A percentile compares a stretch with the other conserved stretches of the same genome.
phyloP scores from a whole-genome alignment of 2,329 filamentous ascomycete species.

The Aureobasidium sp. region DNA sequence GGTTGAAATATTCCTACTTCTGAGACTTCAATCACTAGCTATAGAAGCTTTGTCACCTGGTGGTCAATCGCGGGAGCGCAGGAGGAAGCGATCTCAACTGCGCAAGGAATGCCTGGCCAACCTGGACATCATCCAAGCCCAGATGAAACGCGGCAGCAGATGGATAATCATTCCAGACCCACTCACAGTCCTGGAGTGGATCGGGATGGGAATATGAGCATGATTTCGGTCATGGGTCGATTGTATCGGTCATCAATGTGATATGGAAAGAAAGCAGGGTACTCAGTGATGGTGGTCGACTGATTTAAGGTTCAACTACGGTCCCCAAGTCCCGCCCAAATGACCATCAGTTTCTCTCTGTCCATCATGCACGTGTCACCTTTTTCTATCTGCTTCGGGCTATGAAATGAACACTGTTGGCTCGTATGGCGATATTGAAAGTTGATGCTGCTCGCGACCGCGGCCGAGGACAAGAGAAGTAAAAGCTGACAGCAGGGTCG shows the following conservation, averaged over 20 bases:
- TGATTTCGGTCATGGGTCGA: not conserved
- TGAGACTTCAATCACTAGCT: not conserved
- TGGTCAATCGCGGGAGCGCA: not conserved
- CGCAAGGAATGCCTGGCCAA: not conserved
- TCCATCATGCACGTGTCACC: not conserved
- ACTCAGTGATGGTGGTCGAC: not conserved
- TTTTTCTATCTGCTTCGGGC: too few relatives aligned
- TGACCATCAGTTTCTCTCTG: not conserved
- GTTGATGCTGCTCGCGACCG: not conserved
- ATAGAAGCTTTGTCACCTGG: not conserved
- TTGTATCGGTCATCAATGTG: not conserved
- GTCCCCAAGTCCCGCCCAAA: not conserved
- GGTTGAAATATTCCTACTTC: not conserved
- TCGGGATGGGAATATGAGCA: not conserved
- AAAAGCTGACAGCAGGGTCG: not conserved
- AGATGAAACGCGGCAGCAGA: not conserved
- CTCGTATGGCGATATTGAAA: too few relatives aligned
- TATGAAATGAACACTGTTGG: too few relatives aligned
- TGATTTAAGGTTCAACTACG: conserved; percentile 2
- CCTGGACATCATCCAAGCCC: not conserved
- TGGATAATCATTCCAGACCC: not conserved
- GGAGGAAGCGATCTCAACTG: not conserved
- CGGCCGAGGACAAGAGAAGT: not conserved
- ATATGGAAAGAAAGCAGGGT: not conserved
- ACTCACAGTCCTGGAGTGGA: not conserved